Evolutionary conservation across 164 flowering plant species (phyloP), one percentile per base, ranked within the genome.

Genomic region (Annona squamosa): DNA sequence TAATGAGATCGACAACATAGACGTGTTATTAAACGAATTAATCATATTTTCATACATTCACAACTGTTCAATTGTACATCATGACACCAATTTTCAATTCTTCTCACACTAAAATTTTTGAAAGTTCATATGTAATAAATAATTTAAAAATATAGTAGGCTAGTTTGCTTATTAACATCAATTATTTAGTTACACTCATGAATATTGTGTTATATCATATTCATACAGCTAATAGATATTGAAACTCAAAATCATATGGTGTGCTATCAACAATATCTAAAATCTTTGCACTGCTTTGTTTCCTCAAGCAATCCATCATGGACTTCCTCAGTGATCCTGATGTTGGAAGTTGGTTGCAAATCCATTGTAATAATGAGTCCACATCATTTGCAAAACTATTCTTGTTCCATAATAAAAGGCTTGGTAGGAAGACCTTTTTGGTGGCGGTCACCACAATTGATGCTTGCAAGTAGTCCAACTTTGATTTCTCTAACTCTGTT

Each of bases 381-480:
- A 70, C 69, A 57, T 89, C 87, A 5, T 44, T 66, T 4, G 90
- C 89, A 74, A 91, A 91, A 71, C 89, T 92, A 44, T 41, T 69
- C 86, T 84, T 84, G 84, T 86, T 87, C 62, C 81, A 66, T 1
- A 88, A 77, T 65, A 94, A 76, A 42, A 88, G 87, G 79, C 90
- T 92, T 4, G 99, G 97, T 3, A 95, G 52, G 47, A 82, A 80
- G 0, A 95, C 77, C 72, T 46, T 91, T 65, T 83, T 90, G 19
- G 91, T 78, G 80, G 71, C 81, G 1, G 89, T 90, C 75, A 93
- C 93, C 44, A 86, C 78, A 37, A 91, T 82, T 42, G 99, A 88
- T 44, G 98, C 98, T 81, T 91, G 99, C 65, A 95, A 76, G 71
- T 90, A 95, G 69, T 95, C 98, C 10, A 86, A 79, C 71, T 95